phyloP scores from a whole-genome alignment of 2,329 filamentous ascomycete genomes.

The Talaromyces sp. region DNA sequence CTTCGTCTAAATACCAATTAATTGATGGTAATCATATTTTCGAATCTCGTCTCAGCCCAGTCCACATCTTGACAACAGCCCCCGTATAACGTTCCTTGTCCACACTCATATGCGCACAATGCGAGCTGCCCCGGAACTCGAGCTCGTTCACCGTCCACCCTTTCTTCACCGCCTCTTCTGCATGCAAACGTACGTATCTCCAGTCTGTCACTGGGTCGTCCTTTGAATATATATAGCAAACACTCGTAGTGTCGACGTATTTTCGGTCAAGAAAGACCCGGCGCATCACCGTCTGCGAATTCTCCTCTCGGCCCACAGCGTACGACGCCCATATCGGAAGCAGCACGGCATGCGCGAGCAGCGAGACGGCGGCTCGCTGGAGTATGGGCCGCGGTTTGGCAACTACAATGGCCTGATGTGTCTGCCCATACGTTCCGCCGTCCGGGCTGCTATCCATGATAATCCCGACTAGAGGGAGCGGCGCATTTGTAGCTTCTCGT shows the following conservation, averaged over 20 bases:
- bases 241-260: neutral
- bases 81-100: constrained; percentile 2
- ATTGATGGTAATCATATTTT: neutral
- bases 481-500: constrained; percentile 10
- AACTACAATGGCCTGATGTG: constrained; percentile 11
- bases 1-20: neutral
- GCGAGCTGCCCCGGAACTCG: constrained; percentile 1
- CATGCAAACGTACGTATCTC: constrained; percentile 5
- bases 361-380: neutral
- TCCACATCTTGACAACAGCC: constrained; percentile 1
- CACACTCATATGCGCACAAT: constrained; percentile 6
- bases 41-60: neutral
- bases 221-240: constrained; percentile 6
- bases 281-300: constrained; percentile 4
- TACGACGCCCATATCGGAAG: constrained; percentile 2
- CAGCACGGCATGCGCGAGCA: neutral
- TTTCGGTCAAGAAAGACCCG: neutral
- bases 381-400: neutral
- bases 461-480: constrained; percentile 15
- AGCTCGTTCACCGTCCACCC: constrained; percentile 6
- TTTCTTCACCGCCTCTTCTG: constrained; percentile 2
- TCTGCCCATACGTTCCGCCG: constrained; percentile 12
- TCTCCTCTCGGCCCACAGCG: neutral
- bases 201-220: constrained; percentile 2
- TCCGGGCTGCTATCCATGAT: constrained; percentile 22